Evolutionary conservation across 306 rosid species (phyloP), one percentile per base, ranked within the genome.

Genomic region (Quercus robur): DNA sequence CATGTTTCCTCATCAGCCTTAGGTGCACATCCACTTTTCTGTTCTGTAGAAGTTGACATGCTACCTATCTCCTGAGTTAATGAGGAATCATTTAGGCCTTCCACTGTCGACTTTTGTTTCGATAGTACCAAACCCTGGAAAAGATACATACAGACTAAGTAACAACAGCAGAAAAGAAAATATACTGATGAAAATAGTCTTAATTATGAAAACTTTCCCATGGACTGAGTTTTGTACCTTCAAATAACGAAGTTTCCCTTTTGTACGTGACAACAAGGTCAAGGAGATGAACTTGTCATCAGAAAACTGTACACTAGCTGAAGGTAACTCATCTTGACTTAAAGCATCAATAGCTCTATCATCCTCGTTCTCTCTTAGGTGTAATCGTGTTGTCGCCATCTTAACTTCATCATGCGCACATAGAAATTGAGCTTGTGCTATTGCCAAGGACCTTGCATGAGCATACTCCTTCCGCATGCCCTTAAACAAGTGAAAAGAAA

Each of bases 391-490:
- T 74, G 90, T 86, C 1, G 99, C 99, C 99, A 90, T 93, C 86
- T 90, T 93, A 80, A 95, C 86, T 88, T 95, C 98, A 23, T 95
- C 99, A 83, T 95, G 94, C 49, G 99, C 96, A 75, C 90, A 91
- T 81, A 95, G 85, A 85, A 88, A 88, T 83, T 93, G 97, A 81
- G 94, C 94, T 89, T 95, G 99, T 72, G 98, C 97, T 84, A 81
- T 83, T 71, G 98, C 96, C 85, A 95, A 87, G 80, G 95, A 88
- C 85, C 99, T 90, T 75, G 99, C 97, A 84, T 91, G 92, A 71
- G 63, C 90, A 86, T 87, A 95, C 92, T 95, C 98, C 89, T 93
- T 94, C 71, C 99, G 89, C 99, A 94, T 90, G 75, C 92, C 91
- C 99, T 94, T 70, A 69, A 35, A 69, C 62, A 78, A 71, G 73